These are phyloP conservation scores for Penicillium bialowiezense DNA, from an alignment of 495 filamentous ascomycete genomes.

Conservation along the genomic window DNA sequence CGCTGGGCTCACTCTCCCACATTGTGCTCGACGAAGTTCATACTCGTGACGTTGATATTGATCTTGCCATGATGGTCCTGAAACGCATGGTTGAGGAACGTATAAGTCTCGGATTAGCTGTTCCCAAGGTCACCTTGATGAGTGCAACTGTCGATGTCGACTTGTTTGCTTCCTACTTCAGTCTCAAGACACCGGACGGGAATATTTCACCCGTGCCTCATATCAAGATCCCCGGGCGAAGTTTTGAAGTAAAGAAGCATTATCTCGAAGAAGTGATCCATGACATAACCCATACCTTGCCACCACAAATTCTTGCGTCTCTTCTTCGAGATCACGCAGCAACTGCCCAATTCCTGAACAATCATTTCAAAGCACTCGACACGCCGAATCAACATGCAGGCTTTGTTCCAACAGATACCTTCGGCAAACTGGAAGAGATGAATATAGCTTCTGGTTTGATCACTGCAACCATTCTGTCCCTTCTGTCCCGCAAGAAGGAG, in stretches of 20 bases:
- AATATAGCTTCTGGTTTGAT: conserved; percentile 48
- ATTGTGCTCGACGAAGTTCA: conserved; percentile 62
- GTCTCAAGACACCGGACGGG: conserved; percentile 24
- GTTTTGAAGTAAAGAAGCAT: conserved; percentile 51
- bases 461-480: conserved; percentile 47
- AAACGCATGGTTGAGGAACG: conserved; percentile 45
- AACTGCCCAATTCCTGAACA: conserved; percentile 9
- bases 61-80: conserved; percentile 54
- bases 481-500: conserved; percentile 43
- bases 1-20: conserved; percentile 47
- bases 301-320: conserved; percentile 10
- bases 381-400: neutral
- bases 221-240: conserved; percentile 53
- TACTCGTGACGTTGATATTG: conserved; percentile 54
- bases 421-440: conserved; percentile 34
- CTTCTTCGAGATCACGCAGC: conserved; percentile 19
- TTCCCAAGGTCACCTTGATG: conserved; percentile 57
- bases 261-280: conserved; percentile 50
- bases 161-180: conserved; percentile 55
- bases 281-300: conserved; percentile 28
- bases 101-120: conserved; percentile 21
- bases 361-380: conserved; percentile 4
- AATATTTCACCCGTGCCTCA: conserved; percentile 42
- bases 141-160: conserved; percentile 57
- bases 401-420: neutral